A percentile compares a stretch with the other conserved stretches of the same genome.
Evolutionary conservation across 1,284 basidiomycete species (phyloP).

Genomic region (Microstroma glucosiphilum): DNA sequence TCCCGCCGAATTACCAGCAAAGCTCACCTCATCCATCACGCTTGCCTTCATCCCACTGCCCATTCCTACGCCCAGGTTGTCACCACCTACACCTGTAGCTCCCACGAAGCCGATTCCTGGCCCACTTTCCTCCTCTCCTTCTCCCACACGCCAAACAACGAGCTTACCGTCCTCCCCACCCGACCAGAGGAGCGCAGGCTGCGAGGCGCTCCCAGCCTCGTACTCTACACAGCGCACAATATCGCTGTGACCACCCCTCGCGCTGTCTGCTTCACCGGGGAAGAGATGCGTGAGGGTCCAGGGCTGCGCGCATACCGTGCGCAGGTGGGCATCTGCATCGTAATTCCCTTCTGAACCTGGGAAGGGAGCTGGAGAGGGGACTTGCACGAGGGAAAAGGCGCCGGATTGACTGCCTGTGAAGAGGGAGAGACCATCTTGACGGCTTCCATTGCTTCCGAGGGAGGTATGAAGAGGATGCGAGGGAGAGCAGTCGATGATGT

Average conservation of each 20-base stretch:
- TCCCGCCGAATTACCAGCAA: neutral
- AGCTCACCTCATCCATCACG: neutral
- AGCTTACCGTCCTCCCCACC: slow-evolving; percentile 3
- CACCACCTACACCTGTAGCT: neutral
- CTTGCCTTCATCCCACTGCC: neutral
- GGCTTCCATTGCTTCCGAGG: slow-evolving; percentile 7
- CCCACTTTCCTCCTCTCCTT: neutral
- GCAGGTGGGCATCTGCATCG: neutral
- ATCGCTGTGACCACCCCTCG: slow-evolving; percentile 29
- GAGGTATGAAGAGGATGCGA: slow-evolving; percentile 16
- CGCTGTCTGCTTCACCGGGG: slow-evolving; percentile 19
- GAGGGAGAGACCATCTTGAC: slow-evolving; percentile 8
- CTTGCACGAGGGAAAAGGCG: neutral
- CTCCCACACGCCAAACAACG: neutral
- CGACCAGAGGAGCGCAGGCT: neutral
- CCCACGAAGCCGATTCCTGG: neutral
- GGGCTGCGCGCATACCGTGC: neutral
- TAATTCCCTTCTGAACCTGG: neutral
- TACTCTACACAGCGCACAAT: slow-evolving; percentile 34
- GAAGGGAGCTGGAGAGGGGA: slow-evolving; percentile 2
- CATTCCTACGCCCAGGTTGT: neutral
- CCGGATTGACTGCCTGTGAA: slow-evolving; percentile 3
- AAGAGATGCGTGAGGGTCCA: slow-evolving; percentile 23
- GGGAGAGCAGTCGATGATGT: slow-evolving; percentile 37
- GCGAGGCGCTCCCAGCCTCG: slow-evolving; percentile 11